A percentile compares a stretch with the other conserved stretches of the same genome.
phyloP scores from a whole-genome alignment of 345 rosid genomes.

The Turnera subulata region DNA sequence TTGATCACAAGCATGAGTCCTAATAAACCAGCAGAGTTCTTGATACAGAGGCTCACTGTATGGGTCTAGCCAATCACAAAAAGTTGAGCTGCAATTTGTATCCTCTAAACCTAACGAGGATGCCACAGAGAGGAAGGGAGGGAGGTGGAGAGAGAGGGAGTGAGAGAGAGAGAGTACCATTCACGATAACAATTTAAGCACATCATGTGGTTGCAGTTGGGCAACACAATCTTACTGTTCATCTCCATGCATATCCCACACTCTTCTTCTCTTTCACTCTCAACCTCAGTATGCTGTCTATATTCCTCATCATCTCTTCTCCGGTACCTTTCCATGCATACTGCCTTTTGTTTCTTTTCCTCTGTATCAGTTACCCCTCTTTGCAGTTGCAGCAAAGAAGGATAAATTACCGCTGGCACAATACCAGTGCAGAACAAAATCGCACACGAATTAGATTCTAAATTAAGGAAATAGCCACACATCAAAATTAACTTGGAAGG shows the following conservation, averaged over 20 bases:
- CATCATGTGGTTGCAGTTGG: slow-evolving; percentile 60
- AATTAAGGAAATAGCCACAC: neutral
- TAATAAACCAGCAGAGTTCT: too few species aligned
- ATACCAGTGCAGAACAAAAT: slow-evolving; percentile 5
- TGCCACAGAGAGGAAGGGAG: neutral
- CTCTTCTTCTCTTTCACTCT: slow-evolving; percentile 60
- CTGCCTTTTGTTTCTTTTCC: slow-evolving; percentile 51
- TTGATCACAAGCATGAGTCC: neutral
- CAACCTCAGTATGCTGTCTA: slow-evolving; percentile 28
- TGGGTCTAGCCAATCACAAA: neutral
- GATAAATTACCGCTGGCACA: slow-evolving; percentile 57
- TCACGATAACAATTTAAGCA: slow-evolving; percentile 66
- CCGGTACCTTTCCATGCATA: slow-evolving; percentile 52
- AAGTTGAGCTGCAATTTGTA: neutral
- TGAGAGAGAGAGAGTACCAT: slow-evolving; percentile 36
- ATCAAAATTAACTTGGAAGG: neutral
- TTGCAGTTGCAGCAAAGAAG: slow-evolving; percentile 57
- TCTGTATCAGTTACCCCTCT: slow-evolving; percentile 56
- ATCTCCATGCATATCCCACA: slow-evolving; percentile 75
- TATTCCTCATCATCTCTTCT: slow-evolving; percentile 44
- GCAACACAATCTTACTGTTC: slow-evolving; percentile 54
- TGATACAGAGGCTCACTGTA: neutral
- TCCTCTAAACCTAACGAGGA: too few species aligned
- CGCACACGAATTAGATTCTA: neutral
- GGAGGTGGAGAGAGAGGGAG: slow-evolving; percentile 6